A percentile compares a stretch with the other conserved stretches of the same genome.
Evolutionary conservation across 176 grass and related monocot species (phyloP).

Genomic region (Thinopyrum elongatum): DNA sequence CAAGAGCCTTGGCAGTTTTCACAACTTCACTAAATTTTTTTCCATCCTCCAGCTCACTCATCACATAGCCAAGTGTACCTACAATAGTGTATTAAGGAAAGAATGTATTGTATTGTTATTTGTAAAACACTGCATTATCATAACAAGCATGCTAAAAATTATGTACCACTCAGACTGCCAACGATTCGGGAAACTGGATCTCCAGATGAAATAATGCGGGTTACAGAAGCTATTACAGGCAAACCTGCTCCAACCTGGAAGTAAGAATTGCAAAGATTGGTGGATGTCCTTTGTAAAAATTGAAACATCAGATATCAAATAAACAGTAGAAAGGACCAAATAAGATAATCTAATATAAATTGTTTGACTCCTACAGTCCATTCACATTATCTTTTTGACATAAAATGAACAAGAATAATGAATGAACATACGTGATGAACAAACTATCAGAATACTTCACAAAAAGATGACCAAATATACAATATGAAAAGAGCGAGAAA

Average conservation of each 20-base stretch:
- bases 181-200: conserved; percentile 80
- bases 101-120: background rate
- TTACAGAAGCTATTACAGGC: conserved; percentile 86
- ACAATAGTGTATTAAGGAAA: conserved; percentile 10
- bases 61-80: conserved; percentile 96
- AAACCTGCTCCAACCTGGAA: conserved; percentile 91
- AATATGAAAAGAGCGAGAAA: background rate
- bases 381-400: background rate
- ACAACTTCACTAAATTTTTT: conserved; percentile 86
- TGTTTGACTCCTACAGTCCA: background rate
- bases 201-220: conserved; percentile 71
- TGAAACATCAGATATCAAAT: background rate
- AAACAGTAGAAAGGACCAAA: background rate
- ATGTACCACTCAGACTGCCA: conserved; percentile 85
- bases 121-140: background rate
- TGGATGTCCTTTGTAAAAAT: background rate
- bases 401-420: background rate
- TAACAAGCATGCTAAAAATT: conserved; percentile 9
- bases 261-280: conserved; percentile 22
- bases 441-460: background rate
- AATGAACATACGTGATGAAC: background rate
- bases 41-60: conserved; percentile 90
- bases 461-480: background rate
- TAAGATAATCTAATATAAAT: background rate
- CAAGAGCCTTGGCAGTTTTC: conserved; percentile 76